Base-by-base conservation (phyloP, 2,329 filamentous ascomycete genomes). In the Penicillium capsulatum region DNA sequence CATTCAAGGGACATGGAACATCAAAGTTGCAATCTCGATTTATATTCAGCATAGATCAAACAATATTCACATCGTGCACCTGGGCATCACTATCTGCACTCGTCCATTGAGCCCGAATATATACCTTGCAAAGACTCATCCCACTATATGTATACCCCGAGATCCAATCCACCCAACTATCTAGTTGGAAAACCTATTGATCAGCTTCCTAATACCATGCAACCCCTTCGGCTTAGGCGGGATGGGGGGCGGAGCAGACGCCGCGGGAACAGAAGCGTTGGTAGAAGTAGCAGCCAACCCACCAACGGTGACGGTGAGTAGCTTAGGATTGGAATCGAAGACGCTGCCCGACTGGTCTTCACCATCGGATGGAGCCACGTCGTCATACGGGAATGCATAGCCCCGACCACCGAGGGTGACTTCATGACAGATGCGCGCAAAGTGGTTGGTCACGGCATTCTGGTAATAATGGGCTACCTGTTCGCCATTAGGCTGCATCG, bases 321-420 rank as follows among this genome's bases (percentile, higher is more conserved):
- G 53, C 57, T 67, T 61, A 1, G 81, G 80, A 36, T 69, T 70
- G 2, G 68, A 62, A 55, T 81, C 79, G 44, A 71, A 76, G 14
- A 85, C 71, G 42, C 75, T 77, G 1, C 82, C 82, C 14, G 77
- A 78, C 63, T 82, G 79, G 57, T 84, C 79, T 3, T 60, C 55
- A 2, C 73, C 75, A 29, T 67, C 65, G n/a, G 63, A 64, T 3
- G 78, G 69, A 15, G 70, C 71, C 7, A 86, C 83, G 61, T 86
- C 82, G 55, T 86, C 83, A 56, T 85, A 86, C 0, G 82, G 80
- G 51, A 85, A 85, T 1, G 81, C 80, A 64, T 86, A 86, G 7
- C 83, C 82, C 34, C 72, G 70, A 7, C 75, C 69, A 56, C 80
- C 77, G 24, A 78, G 55, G 51, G 76, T 80, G 26, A 71, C 69